Evolutionary conservation across 2,329 filamentous ascomycete genomes (phyloP).

Genomic region (Alternaria gansuensis): DNA sequence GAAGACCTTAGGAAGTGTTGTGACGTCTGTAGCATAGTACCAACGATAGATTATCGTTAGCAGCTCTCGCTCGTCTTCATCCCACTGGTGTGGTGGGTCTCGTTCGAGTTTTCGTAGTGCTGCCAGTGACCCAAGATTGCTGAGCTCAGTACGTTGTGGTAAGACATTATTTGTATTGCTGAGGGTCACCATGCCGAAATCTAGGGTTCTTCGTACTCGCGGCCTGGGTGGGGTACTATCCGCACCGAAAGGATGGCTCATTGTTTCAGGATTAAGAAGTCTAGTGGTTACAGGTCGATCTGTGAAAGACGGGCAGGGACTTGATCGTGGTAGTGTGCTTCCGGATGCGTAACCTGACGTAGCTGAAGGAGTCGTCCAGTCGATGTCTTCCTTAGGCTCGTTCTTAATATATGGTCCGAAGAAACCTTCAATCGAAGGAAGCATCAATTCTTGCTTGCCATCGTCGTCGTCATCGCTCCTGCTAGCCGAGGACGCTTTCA

Average conservation of each 20-base stretch:
- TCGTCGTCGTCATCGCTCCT: background rate
- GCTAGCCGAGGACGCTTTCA: background rate
- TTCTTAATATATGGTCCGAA: background rate
- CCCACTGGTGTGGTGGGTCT: slow-evolving; percentile 9
- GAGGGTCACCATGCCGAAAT: background rate
- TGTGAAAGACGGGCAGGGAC: background rate
- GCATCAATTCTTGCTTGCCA: background rate
- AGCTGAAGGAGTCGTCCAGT: background rate
- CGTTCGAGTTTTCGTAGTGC: background rate
- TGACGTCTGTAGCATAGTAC: background rate
- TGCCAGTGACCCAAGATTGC: background rate
- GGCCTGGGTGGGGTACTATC: background rate
- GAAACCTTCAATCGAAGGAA: slow-evolving; percentile 1
- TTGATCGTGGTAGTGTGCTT: background rate
- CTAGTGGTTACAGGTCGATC: accelerated
- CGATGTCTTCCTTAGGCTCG: background rate
- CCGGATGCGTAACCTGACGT: background rate
- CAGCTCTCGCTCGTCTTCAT: slow-evolving; percentile 16
- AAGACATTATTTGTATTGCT: background rate
- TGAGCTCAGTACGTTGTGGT: background rate
- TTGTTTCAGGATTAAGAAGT: background rate
- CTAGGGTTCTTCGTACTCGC: background rate
- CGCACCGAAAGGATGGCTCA: background rate
- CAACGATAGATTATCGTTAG: slow-evolving; percentile 22
- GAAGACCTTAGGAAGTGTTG: slow-evolving; percentile 15